Evolutionary conservation across 164 flowering plant species (phyloP), one percentile per base, ranked within the genome.

Genomic region (Taxillus chinensis): DNA sequence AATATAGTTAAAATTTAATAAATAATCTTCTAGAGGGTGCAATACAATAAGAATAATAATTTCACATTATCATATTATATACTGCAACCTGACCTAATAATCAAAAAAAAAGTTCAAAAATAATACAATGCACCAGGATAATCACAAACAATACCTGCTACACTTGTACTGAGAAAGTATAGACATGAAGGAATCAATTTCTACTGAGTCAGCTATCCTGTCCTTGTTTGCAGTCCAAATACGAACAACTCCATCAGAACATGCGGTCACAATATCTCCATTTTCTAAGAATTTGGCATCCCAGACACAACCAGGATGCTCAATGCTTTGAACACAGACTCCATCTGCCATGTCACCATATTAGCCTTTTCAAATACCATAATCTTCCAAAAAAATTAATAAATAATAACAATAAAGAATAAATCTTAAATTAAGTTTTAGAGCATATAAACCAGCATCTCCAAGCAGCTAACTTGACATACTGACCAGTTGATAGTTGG

Each of bases 291-390:
- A 95, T 71, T 91, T 95, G 55, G 74, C 82, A 79, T 95, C 97
- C 99, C 99, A 91, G 64, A 91, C 96, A 74, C 97, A 95, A 56
- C 99, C 99, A 74, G 99, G 99, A 72, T 95, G 99, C 71, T 95
- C 97, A 66, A 95, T 76, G 82, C 89, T 95, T 71, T 95, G 99
- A 55, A 91, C 70, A 65, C 96, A 89, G 66, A 75, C 73, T 67
- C 99, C 99, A 87, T 95, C 96, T 91, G 79, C 72, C 78, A 68
- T 17, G 57, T 52, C 14, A 57, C 27, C 40, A 37, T 37, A 45
- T 27, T 39, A 54, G 37, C 12, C 9, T 54, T 54, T 54, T 37
- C 3, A 54, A 8, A 13, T 9, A 27, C 9, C 57, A 17, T 13
- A 17, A 4, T 49, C n/a, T n/a, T n/a, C n/a, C n/a, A n/a, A n/a